A percentile compares a stretch with the other conserved stretches of the same genome.
Evolutionary conservation across 2,329 filamentous ascomycete species (phyloP).

Genomic region (Zymoseptoria crescenta): DNA sequence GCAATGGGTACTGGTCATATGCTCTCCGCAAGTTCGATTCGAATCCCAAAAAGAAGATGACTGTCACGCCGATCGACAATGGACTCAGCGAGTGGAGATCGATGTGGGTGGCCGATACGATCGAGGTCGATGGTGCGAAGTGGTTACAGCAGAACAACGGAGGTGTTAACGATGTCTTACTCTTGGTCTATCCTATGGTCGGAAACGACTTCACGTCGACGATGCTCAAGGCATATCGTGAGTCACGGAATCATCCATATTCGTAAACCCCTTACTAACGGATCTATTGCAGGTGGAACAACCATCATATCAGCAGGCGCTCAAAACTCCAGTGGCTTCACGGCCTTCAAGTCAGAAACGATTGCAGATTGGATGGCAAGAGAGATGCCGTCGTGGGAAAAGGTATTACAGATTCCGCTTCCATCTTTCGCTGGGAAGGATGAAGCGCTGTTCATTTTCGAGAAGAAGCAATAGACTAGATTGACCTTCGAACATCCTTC

Average conservation of each 20-base stretch:
- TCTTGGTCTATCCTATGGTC: constrained; percentile 68
- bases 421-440: constrained; percentile 72
- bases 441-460: constrained; percentile 63
- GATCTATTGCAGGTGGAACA: constrained; percentile 39
- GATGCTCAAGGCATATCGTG: constrained; percentile 51
- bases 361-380: constrained; percentile 59
- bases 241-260: constrained; percentile 9
- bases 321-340: constrained; percentile 68
- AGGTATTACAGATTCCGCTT: constrained; percentile 56
- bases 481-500: not conserved
- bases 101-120: constrained; percentile 60
- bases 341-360: constrained; percentile 55
- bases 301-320: constrained; percentile 65
- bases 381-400: constrained; percentile 50
- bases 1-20: constrained; percentile 69
- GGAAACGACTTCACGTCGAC: constrained; percentile 57
- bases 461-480: constrained; percentile 17
- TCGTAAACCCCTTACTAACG: not conserved
- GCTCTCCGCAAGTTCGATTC: constrained; percentile 55
- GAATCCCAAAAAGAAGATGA: constrained; percentile 31
- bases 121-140: constrained; percentile 51
- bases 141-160: constrained; percentile 47
- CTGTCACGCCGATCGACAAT: constrained; percentile 57
- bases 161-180: constrained; percentile 51
- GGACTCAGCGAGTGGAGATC: constrained; percentile 60